Percentiles rank a stretch among this genome's conserved stretches.
phyloP scores from a whole-genome alignment of 2,329 filamentous ascomycete species.

The Penicillium sumatraense region DNA sequence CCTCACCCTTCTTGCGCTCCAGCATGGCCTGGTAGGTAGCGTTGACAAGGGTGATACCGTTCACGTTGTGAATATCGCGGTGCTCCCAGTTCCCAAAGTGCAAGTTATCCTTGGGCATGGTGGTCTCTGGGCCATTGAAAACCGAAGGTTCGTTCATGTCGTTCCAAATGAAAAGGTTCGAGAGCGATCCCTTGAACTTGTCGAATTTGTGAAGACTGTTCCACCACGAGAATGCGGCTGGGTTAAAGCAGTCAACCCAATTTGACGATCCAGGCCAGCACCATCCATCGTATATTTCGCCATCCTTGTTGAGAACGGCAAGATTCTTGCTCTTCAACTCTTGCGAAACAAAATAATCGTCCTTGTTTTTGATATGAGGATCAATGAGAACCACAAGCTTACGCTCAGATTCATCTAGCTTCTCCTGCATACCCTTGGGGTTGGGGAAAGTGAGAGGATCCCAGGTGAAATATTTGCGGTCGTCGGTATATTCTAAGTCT shows the following conservation, averaged over 20 bases:
- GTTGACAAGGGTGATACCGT: constrained; percentile 94
- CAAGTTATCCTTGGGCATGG: constrained; percentile 98
- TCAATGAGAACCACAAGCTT: constrained; percentile 96
- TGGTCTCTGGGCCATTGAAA: constrained; percentile 97
- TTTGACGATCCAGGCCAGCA: constrained; percentile 98
- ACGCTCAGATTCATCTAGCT: constrained; percentile 80
- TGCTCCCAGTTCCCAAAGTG: constrained; percentile 94
- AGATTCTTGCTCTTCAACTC: constrained; percentile 84
- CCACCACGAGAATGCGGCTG: constrained; percentile 92
- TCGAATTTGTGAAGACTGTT: constrained; percentile 83
- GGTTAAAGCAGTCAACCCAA: constrained; percentile 96
- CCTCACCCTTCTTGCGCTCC: constrained; percentile 82
- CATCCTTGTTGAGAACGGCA: constrained; percentile 87
- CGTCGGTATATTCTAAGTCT: constrained; percentile 96
- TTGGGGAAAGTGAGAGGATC: constrained; percentile 86
- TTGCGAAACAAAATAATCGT: constrained; percentile 74
- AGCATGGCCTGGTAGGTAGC: constrained; percentile 86
- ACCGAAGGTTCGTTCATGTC: constrained; percentile 99
- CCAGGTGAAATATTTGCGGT: constrained; percentile 98
- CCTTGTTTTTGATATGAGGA: constrained; percentile 94
- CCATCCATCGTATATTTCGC: constrained; percentile 90
- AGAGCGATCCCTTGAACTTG: constrained; percentile 80
- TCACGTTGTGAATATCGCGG: constrained; percentile 92
- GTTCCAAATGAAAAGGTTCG: constrained; percentile 96
- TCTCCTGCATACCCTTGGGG: constrained; percentile 83